These are phyloP conservation scores for Phytophthora fragariaefolia DNA, from an alignment of 352 stramenopile species.

Conservation along the genomic window DNA sequence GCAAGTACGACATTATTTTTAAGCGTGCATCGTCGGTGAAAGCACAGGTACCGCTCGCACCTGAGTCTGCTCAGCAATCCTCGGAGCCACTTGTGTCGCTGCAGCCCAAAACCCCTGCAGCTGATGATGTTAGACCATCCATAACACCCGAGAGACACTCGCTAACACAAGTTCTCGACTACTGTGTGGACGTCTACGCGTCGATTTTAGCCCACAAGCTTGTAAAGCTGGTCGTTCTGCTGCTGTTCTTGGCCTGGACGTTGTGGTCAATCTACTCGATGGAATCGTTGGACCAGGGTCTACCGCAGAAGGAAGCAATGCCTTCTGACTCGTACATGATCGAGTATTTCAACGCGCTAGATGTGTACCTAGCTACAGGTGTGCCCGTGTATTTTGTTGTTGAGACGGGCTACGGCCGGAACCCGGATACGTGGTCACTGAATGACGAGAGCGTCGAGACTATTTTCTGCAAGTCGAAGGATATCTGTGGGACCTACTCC, in stretches of 20 bases:
- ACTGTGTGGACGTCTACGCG: conserved; percentile 55
- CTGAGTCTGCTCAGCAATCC: conserved; percentile 16
- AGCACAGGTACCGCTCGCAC: conserved; percentile 15
- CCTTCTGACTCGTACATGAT: conserved; percentile 73
- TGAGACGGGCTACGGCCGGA: conserved; percentile 57
- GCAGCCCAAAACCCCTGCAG: conserved; percentile 40
- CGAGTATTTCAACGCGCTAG: conserved; percentile 65
- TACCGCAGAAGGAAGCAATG: conserved; percentile 69
- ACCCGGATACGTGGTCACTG: conserved; percentile 57
- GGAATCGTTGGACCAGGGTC: conserved; percentile 57
- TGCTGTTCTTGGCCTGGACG: conserved; percentile 55
- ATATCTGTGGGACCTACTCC: conserved; percentile 58
- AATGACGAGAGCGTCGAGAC: conserved; percentile 49
- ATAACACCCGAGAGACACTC: conserved; percentile 20
- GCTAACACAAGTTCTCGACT: conserved; percentile 41
- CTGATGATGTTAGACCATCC: conserved; percentile 22
- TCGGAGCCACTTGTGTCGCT: conserved; percentile 33
- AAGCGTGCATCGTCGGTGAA: conserved; percentile 28
- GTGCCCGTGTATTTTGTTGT: conserved; percentile 72
- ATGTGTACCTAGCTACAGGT: conserved; percentile 64
- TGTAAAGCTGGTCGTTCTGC: conserved; percentile 60
- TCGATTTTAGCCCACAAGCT: conserved; percentile 50
- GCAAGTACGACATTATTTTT: conserved; percentile 63
- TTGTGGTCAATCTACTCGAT: conserved; percentile 63
- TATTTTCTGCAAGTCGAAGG: conserved; percentile 73